These are phyloP conservation scores for Didymella arachidicola DNA, from an alignment of 2,329 filamentous ascomycete genomes.

Conservation along the genomic window DNA sequence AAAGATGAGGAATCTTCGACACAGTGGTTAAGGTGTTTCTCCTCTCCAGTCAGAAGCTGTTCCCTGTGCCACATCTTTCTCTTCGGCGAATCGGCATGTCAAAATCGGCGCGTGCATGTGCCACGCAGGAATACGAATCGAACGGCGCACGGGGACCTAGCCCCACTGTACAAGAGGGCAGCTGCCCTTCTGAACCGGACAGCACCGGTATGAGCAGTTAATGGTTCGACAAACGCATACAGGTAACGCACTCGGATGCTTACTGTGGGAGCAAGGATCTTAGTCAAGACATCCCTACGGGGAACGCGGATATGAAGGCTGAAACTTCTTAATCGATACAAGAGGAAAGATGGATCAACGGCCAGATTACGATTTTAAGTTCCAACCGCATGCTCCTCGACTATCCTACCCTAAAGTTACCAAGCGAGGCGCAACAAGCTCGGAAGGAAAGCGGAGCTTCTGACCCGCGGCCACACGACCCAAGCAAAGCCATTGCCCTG, in stretches of 20 bases:
- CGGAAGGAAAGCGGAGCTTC: conserved; percentile 23
- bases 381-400: conserved; percentile 31
- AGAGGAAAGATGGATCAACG: conserved; percentile 28
- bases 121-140: conserved; percentile 24
- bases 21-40: background rate
- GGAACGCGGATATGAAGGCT: conserved; percentile 26
- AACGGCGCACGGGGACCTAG: conserved; percentile 18
- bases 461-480: conserved; percentile 27
- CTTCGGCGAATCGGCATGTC: conserved; percentile 30
- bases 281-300: conserved; percentile 21
- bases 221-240: conserved; percentile 35
- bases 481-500: conserved; percentile 27
- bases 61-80: conserved; percentile 21
- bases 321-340: conserved; percentile 18
- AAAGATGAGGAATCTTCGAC: background rate
- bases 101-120: conserved; percentile 27
- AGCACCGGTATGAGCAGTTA: conserved; percentile 35
- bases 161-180: conserved; percentile 24
- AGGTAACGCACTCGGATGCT: conserved; percentile 6
- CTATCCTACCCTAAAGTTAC: conserved; percentile 28
- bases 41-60: background rate
- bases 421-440: conserved; percentile 33
- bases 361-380: conserved; percentile 29
- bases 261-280: conserved; percentile 15
- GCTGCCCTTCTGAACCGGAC: conserved; percentile 27